A percentile compares a stretch with the other conserved stretches of the same genome.
These are phyloP conservation scores for Vickermania ingenoplastis DNA, from an alignment of 208 protist species.

Conservation along the genomic window DNA sequence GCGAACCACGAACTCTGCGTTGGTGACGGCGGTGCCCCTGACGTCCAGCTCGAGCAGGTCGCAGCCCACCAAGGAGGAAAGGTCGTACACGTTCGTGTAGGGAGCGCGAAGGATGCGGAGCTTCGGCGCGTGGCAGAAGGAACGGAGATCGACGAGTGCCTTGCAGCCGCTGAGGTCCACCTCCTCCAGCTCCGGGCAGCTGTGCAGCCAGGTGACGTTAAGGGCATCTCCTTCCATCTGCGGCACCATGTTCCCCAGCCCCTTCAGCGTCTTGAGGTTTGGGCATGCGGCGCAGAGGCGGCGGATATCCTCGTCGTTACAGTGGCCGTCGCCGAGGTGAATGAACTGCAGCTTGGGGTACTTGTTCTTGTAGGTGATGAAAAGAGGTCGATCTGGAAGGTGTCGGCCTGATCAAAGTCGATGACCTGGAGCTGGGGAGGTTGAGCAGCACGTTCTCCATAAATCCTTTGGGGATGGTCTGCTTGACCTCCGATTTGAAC, in stretches of 20 bases:
- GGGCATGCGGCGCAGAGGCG: neutral
- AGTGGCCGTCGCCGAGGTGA: neutral
- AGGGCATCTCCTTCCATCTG: neutral
- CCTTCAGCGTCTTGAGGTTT: neutral
- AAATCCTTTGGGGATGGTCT: neutral
- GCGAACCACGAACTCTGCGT: neutral
- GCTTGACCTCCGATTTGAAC: neutral
- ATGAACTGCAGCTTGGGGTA: neutral
- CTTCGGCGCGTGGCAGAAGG: neutral
- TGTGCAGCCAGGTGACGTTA: neutral
- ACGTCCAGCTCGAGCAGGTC: neutral
- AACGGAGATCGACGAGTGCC: neutral
- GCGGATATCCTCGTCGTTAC: neutral
- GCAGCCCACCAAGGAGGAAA: neutral
- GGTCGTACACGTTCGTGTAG: conserved; percentile 1
- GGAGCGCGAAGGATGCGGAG: neutral
- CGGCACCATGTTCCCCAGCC: neutral
- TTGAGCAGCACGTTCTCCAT: conserved; percentile 1
- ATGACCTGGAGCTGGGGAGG: neutral
- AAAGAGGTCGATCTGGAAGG: neutral
- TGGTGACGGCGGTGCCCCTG: neutral
- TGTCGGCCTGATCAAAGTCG: neutral
- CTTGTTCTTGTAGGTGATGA: neutral
- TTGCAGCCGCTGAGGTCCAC: conserved; percentile 4
- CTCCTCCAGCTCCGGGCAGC: neutral